These are phyloP conservation scores for Galerina sulciceps DNA, from an alignment of 768 basidiomycete species.

Conservation along the genomic window DNA sequence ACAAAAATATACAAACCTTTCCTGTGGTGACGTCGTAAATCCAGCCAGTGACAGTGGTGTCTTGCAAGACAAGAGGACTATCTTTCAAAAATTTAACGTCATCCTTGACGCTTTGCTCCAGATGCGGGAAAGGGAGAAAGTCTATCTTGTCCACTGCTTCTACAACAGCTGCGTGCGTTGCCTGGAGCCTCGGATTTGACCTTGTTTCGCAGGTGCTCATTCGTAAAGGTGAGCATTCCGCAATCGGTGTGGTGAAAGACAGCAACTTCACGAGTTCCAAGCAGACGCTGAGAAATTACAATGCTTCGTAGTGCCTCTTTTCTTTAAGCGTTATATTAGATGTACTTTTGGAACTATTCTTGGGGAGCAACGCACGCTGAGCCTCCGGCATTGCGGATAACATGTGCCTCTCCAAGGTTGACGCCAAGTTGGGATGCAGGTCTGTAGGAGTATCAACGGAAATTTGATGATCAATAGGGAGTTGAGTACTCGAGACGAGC, in stretches of 20 bases:
- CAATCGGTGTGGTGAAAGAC: slow-evolving; percentile 76
- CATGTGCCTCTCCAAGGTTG: slow-evolving; percentile 69
- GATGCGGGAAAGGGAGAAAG: slow-evolving; percentile 55
- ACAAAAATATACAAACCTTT: slow-evolving; percentile 41
- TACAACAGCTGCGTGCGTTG: slow-evolving; percentile 28
- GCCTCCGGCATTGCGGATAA: slow-evolving; percentile 78
- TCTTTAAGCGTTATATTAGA: slow-evolving; percentile 30
- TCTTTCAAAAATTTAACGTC: slow-evolving; percentile 64
- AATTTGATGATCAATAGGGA: not conserved
- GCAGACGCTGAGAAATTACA: slow-evolving; percentile 72
- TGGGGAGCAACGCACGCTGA: slow-evolving; percentile 48
- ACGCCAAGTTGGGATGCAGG: slow-evolving; percentile 63
- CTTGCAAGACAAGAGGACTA: slow-evolving; percentile 58
- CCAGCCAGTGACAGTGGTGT: slow-evolving; percentile 66
- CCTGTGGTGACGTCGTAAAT: slow-evolving; percentile 67
- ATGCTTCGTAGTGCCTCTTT: slow-evolving; percentile 69
- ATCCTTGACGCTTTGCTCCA: slow-evolving; percentile 57
- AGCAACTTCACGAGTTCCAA: slow-evolving; percentile 71
- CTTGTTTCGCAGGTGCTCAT: slow-evolving; percentile 48
- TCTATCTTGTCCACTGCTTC: slow-evolving; percentile 46
- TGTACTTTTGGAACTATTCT: not conserved
- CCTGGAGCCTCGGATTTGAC: slow-evolving; percentile 51
- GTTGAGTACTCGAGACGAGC: slow-evolving; percentile 63
- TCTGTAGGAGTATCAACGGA: slow-evolving; percentile 30
- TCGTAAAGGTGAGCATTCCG: slow-evolving; percentile 71